Base-by-base conservation (phyloP, 495 filamentous ascomycete genomes). In the Podospora fimiseda region DNA sequence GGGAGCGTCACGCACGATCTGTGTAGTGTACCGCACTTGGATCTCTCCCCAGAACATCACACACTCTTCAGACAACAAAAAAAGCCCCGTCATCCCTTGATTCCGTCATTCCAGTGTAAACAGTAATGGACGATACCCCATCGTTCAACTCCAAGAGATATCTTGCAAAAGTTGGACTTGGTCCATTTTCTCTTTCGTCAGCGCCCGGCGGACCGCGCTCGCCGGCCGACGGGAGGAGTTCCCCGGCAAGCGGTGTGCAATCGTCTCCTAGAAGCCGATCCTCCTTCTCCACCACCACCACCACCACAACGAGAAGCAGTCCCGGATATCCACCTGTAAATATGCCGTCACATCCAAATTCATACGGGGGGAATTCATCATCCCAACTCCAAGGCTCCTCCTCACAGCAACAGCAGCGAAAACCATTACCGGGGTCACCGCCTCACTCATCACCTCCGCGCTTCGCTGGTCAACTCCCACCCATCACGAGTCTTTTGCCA, bases 401-500 rank as follows among this genome's bases (percentile, higher is more conserved):
- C 11, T 33, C 27, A 19, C 55, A 38, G 14, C 43, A 41, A 19
- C 22, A 21, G 13, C 16, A 23, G 13, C 49, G 44, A 7, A 51
- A 56, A 16, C 52, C 48, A 15, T 18, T 55, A 14, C 57, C 53
- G 37, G 42, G 20, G 27, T 45, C 54, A 16, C 3, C 49, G n/a
- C 33, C 14, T 18, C 52, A 49, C n/a, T 50, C 46, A 2, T 37
- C 41, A 3, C 46, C 52, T 7, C 45, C 54, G 3, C 52, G 50
- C 14, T 57, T 48, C 43, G 40, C 44, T 22, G 48, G 43, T 15
- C 53, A 54, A 19, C 58, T 60, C 21, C 58, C 58, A n/a, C 43
- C 54, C 41, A 60, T 60, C 46, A 14, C 58, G 24, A 60, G 58
- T 41, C 43, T 60, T 2, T 42, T 60, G 23, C 53, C 58, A 1